Percentiles rank a stretch among this genome's conserved stretches.
Conservation (phyloP, 2,329 filamentous ascomycete species). For the Botryosphaeria dothidea region DNA sequence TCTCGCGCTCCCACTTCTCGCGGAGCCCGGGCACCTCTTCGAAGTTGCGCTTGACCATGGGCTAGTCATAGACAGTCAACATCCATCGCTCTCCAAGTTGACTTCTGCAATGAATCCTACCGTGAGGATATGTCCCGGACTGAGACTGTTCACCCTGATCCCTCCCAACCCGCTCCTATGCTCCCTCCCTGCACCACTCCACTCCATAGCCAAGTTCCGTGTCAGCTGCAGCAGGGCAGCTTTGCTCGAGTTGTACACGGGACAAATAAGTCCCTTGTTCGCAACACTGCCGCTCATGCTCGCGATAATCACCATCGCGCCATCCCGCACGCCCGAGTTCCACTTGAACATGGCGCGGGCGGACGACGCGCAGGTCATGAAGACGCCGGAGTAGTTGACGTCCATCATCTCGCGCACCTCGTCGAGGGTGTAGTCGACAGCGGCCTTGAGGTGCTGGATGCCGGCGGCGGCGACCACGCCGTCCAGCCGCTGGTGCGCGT, state of each 20-base stretch:
- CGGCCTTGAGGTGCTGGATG: constrained; percentile 77
- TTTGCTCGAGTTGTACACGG: constrained; percentile 75
- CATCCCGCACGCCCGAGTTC: constrained; percentile 42
- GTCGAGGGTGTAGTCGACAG: constrained; percentile 69
- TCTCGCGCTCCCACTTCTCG: constrained; percentile 72
- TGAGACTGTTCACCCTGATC: constrained; percentile 78
- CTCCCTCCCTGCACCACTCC: constrained; percentile 43
- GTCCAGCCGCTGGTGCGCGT: constrained; percentile 69
- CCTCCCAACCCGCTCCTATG: constrained; percentile 54
- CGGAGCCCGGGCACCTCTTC: constrained; percentile 65
- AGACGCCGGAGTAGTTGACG: constrained; percentile 60
- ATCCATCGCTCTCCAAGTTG: neutral
- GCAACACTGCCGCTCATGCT: constrained; percentile 63
- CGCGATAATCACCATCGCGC: constrained; percentile 62
- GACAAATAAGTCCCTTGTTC: constrained; percentile 62
- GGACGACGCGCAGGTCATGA: constrained; percentile 61
- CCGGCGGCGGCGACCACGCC: constrained; percentile 73
- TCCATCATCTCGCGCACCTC: constrained; percentile 61
- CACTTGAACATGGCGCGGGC: constrained; percentile 63
- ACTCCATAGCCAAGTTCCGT: constrained; percentile 70
- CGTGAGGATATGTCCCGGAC: constrained; percentile 75
- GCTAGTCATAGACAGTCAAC: constrained; percentile 27
- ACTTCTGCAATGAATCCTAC: neutral
- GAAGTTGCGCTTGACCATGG: constrained; percentile 81
- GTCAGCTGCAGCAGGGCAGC: constrained; percentile 70